Evolutionary conservation across 1,284 basidiomycete species (phyloP), one percentile per base, ranked within the genome.

Genomic region (Pseudozyma thailandica): DNA sequence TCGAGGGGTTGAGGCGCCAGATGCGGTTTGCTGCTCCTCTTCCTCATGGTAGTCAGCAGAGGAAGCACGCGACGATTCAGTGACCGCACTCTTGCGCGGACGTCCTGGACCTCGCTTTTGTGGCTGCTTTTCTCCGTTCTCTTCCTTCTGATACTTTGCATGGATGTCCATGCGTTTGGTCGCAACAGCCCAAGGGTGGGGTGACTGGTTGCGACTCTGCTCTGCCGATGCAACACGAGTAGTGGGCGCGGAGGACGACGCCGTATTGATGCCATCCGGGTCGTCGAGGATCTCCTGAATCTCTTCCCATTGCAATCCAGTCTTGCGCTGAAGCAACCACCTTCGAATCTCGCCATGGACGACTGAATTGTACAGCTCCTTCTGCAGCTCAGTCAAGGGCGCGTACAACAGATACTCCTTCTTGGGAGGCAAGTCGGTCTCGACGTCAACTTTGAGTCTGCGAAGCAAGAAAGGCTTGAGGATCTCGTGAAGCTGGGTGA

Each of bases 321-420:
- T 76, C 69, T 77, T 80, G 25, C 69, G 69, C 52, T 77, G 68
- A 13, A 82, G 51, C 18, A 83, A 58, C 63, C 72, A 76, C 15
- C 64, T 56, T 41, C 82, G 70, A 20, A 83, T 65, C 27, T 65
- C 56, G 20, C 70, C 65, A 25, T 71, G 57, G 33, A 79, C 60
- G 9, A 77, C 72, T 16, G 88, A 88, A 61, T 94, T 90, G 79
- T 96, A 97, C 15, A 95, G 85, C 58, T 92, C 88, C 53, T 90
- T 89, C 78, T 98, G 94, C 42, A 87, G 86, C 43, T 88, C 85
- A 42, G 90, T 95, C 6, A 97, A 85, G 1, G 93, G 94, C 0
- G 94, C 93, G 72, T 95, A 96, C 0, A 97, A 86, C 5, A 96
- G 88, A 74, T 98, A 82, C 55, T 82, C 80, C 56, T 82, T 80